These are phyloP conservation scores for Collariella sp. DNA, from an alignment of 495 filamentous ascomycete species.

Conservation along the genomic window DNA sequence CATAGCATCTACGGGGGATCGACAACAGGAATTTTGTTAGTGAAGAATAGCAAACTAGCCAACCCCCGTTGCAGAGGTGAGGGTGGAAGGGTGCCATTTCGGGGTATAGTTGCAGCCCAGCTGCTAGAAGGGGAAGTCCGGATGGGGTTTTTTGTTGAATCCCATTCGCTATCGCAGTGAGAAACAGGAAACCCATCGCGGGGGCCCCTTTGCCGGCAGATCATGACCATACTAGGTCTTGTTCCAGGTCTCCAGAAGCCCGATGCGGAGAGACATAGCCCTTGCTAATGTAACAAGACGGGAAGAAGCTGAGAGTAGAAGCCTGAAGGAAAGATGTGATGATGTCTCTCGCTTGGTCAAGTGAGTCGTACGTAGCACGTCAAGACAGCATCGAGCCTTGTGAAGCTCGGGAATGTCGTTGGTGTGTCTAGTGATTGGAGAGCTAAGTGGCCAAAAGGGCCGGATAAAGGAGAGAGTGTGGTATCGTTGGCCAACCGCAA, in stretches of 20 bases:
- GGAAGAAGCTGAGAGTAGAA: too few relatives aligned
- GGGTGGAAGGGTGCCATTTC: constrained; percentile 1
- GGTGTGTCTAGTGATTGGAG: not conserved
- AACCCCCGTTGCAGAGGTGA: not conserved
- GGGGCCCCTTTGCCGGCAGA: not conserved
- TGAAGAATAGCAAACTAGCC: not conserved
- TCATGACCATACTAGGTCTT: not conserved
- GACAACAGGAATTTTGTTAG: not conserved
- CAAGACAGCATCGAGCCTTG: not conserved
- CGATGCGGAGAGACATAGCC: not conserved
- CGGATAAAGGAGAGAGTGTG: not conserved
- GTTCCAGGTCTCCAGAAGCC: not conserved
- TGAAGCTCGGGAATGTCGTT: not conserved
- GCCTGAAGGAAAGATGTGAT: not conserved
- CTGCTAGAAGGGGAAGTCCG: not conserved
- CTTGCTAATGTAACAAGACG: too few relatives aligned
- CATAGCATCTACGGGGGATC: not conserved
- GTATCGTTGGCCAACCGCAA: not conserved
- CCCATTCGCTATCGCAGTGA: not conserved
- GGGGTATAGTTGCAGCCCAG: not conserved
- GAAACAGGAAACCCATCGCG: not conserved
- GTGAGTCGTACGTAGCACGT: too few relatives aligned
- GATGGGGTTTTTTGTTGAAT: not conserved
- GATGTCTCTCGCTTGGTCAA: not conserved
- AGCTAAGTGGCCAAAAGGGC: constrained; percentile 3